phyloP scores from a whole-genome alignment of 768 basidiomycete genomes.

The Leccinum ochraceum region DNA sequence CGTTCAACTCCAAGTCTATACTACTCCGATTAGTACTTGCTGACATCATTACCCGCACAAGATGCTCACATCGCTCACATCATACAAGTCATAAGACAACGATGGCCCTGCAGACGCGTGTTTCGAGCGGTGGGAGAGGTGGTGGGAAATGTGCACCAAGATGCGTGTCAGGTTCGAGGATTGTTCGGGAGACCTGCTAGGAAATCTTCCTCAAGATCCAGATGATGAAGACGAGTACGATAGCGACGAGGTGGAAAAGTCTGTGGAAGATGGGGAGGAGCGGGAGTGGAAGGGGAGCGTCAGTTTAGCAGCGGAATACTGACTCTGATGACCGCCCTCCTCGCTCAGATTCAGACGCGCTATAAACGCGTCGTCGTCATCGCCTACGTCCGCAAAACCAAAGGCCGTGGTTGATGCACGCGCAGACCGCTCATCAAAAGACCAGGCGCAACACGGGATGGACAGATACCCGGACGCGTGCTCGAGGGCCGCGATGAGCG shows the following conservation, averaged over 20 bases:
- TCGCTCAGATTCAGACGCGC: slow-evolving; percentile 60
- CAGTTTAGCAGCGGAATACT: slow-evolving; percentile 59
- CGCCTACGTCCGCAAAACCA: slow-evolving; percentile 24
- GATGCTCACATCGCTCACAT: too few species aligned
- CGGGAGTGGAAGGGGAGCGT: slow-evolving; percentile 28
- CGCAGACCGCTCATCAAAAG: slow-evolving; percentile 67
- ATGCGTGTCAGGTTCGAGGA: slow-evolving; percentile 68
- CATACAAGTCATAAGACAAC: slow-evolving; percentile 23
- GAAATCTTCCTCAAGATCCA: slow-evolving; percentile 37
- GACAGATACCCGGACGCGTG: slow-evolving; percentile 68
- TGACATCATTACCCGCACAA: too few species aligned
- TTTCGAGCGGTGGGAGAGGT: slow-evolving; percentile 62
- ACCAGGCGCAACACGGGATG: slow-evolving; percentile 92
- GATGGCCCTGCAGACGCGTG: slow-evolving; percentile 46
- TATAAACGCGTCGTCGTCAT: slow-evolving; percentile 34
- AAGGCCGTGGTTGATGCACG: slow-evolving; percentile 40
- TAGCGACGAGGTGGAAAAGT: slow-evolving; percentile 34
- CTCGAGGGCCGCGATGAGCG: slow-evolving; percentile 69
- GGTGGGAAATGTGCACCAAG: slow-evolving; percentile 57
- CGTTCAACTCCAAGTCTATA: too few species aligned
- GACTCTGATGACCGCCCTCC: slow-evolving; percentile 58
- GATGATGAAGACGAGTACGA: slow-evolving; percentile 36
- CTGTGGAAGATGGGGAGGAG: slow-evolving; percentile 33
- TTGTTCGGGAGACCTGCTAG: slow-evolving; percentile 68
- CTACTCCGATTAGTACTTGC: too few species aligned